Conservation (phyloP, 2,329 filamentous ascomycete species). For the Cladosporium sp. region DNA sequence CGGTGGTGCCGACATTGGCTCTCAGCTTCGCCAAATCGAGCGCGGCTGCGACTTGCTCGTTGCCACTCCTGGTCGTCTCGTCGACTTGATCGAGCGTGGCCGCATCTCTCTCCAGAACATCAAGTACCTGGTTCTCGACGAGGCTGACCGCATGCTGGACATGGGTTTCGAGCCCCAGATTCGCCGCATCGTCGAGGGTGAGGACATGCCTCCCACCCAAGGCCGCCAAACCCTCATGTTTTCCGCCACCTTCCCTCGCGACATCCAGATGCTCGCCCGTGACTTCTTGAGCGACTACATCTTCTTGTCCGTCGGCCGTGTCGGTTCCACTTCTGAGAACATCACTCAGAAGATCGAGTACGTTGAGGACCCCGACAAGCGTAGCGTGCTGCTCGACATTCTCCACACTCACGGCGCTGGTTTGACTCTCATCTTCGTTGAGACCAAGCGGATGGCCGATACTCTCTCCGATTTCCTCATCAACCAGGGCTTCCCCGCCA, state of each 20-base stretch:
- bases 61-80: constrained; percentile 92
- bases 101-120: constrained; percentile 97
- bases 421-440: constrained; percentile 94
- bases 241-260: constrained; percentile 96
- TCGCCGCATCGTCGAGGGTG: constrained; percentile 93
- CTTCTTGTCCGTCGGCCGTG: constrained; percentile 97
- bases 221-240: constrained; percentile 99
- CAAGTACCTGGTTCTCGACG: constrained; percentile 97
- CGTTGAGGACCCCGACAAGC: constrained; percentile 94
- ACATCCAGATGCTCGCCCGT: constrained; percentile 97
- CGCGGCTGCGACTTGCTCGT: constrained; percentile 95
- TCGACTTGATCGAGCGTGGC: constrained; percentile 96
- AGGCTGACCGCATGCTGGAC: constrained; percentile 99
- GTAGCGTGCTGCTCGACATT: constrained; percentile 93
- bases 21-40: constrained; percentile 97
- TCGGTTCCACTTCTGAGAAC: constrained; percentile 99
- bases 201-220: constrained; percentile 87
- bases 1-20: constrained; percentile 97
- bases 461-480: constrained; percentile 96
- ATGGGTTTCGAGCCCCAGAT: constrained; percentile 99
- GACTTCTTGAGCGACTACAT: constrained; percentile 99
- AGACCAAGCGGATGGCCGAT: constrained; percentile 99
- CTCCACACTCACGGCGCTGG: constrained; percentile 88
- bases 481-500: constrained; percentile 97
- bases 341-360: constrained; percentile 99